Evolutionary conservation across 2,329 filamentous ascomycete species (phyloP).

Genomic region (Tetracladium maxilliforme): DNA sequence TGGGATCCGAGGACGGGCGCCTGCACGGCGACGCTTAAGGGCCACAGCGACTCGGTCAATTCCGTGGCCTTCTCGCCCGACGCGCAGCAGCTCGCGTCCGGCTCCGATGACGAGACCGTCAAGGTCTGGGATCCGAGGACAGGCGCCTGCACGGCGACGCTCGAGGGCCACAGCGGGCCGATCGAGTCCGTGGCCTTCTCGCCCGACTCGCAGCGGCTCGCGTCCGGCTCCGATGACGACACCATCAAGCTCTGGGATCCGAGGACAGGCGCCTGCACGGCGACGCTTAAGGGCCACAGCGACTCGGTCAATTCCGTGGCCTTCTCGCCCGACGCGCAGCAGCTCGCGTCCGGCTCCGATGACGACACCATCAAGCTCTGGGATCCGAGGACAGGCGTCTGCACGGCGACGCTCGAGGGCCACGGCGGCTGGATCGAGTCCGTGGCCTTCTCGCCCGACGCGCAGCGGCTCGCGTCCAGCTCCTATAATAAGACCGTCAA

Average conservation of each 20-base stretch:
- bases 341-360: slow-evolving; percentile 1
- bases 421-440: neutral
- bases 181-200: slow-evolving; percentile 5
- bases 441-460: slow-evolving; percentile 4
- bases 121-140: neutral
- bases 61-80: slow-evolving; percentile 5
- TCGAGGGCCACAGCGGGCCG: too few species aligned
- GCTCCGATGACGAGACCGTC: slow-evolving; percentile 1
- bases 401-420: neutral
- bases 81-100: slow-evolving; percentile 4
- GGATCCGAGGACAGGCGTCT: slow-evolving; percentile 2
- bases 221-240: too few species aligned
- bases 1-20: too few species aligned
- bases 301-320: slow-evolving; percentile 1
- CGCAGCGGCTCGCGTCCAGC: slow-evolving; percentile 1
- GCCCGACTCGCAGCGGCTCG: too few species aligned
- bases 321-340: slow-evolving; percentile 1
- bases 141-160: neutral
- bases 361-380: slow-evolving; percentile 4
- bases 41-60: slow-evolving; percentile 3
- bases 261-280: too few species aligned
- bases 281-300: neutral
- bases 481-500: slow-evolving; percentile 2
- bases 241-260: slow-evolving; percentile 1
- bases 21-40: slow-evolving; percentile 7